Base-by-base conservation (phyloP, 768 basidiomycete genomes). In the Hygrophoropsis aurantiaca region DNA sequence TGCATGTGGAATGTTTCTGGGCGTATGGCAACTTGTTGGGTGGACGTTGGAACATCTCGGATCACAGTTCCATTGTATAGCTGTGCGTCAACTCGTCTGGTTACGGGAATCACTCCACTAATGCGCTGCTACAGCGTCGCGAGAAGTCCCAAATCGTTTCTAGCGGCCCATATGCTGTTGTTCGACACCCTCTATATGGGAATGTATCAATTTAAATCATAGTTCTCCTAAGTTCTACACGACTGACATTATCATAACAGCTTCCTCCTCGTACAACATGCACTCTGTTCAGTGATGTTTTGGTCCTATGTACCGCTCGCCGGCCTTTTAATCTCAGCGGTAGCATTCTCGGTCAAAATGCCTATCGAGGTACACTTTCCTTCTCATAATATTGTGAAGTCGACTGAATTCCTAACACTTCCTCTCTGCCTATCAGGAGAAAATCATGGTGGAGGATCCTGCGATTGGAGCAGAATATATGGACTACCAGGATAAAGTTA, bases 161-260 rank as follows among this genome's bases (percentile, higher is more conserved):
- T 26, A 61, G 54, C 0, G 69, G 69, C 8, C 66, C 65, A 0
- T 69, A 69, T 48, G 56, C 56, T 20, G 58, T 61, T 45, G 57
- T 69, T 41, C 67, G 67, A 33, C 69, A 69, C 35, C 62, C 61
- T 1, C 21, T 62, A 24, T 65, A 64, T 36, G 42, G 30, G 61
- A 65, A 40, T 35, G 55, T 43, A 6, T 6, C 5, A 1, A 26
- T 23, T 5, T 26, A 2, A 16, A n/a, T 16, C n/a, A 10, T 9
- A 32, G 5, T 23, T 3, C 7, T 9, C 4, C 21, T 11, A 19
- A 16, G 40, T 19, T 15, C 27, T 7, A 30, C 27, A 30, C 13
- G 27, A 30, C 13, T 30, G 13, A 30, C 13, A 30, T 13, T 6
- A 6, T 6, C 4, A 33, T 19, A 7, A 4, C 21, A 61, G 60